Evolutionary conservation across 148 eudicot species (phyloP).

Genomic region (Dianthus caryophyllus): DNA sequence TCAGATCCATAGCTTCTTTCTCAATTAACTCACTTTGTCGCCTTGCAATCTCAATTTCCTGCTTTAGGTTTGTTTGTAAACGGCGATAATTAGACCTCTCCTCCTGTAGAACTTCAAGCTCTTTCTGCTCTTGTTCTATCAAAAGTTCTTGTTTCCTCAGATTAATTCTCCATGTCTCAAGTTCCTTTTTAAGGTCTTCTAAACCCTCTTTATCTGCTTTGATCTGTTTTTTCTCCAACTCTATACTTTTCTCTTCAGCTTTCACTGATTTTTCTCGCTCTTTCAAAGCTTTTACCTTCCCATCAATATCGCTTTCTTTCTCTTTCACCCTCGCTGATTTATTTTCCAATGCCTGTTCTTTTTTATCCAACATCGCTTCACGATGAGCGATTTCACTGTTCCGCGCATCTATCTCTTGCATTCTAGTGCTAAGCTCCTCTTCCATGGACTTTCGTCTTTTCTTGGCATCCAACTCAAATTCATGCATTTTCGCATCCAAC

Average conservation of each 20-base stretch:
- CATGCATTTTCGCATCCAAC: constrained; percentile 43
- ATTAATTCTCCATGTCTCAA: constrained; percentile 46
- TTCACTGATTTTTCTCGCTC: constrained; percentile 56
- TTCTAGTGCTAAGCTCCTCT: constrained; percentile 43
- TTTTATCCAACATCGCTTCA: constrained; percentile 59
- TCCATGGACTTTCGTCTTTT: constrained; percentile 50
- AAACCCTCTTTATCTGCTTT: constrained; percentile 48
- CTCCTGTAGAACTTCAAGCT: constrained; percentile 42
- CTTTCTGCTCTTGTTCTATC: constrained; percentile 54
- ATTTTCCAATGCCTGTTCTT: constrained; percentile 54
- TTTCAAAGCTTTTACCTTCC: constrained; percentile 44
- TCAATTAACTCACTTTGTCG: constrained; percentile 46
- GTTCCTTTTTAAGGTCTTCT: constrained; percentile 39
- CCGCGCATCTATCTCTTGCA: constrained; percentile 40
- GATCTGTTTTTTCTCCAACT: constrained; percentile 41
- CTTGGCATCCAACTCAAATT: constrained; percentile 66
- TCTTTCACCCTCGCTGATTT: constrained; percentile 72
- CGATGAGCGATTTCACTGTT: constrained; percentile 54
- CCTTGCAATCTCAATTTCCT: constrained; percentile 65
- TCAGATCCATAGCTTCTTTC: constrained; percentile 68
- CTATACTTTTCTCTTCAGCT: constrained; percentile 50
- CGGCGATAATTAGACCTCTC: constrained; percentile 57
- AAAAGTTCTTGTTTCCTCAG: constrained; percentile 38
- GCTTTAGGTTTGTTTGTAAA: constrained; percentile 49
- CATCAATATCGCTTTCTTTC: constrained; percentile 66